Conservation (phyloP, 2,329 filamentous ascomycete species). For the Ceratocystis variospora region DNA sequence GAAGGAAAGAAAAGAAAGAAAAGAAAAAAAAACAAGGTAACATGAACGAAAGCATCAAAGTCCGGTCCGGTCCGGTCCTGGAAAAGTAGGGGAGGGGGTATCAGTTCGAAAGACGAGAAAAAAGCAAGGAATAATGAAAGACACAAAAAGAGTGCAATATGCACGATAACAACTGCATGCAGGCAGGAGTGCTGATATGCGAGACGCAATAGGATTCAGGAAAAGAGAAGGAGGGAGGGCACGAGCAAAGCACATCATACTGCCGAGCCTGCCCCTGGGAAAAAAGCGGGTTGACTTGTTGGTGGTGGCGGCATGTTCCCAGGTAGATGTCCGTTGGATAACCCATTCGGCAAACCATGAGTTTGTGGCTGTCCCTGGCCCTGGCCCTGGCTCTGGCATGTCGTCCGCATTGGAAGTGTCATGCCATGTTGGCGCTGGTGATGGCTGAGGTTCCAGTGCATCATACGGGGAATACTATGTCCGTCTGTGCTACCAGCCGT, state of each 20-base stretch:
- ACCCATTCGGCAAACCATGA: neutral
- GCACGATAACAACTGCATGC: neutral
- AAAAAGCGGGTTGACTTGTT: constrained; percentile 14
- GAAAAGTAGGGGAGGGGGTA: constrained; percentile 3
- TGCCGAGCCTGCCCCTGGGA: constrained; percentile 7
- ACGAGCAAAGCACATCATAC: neutral
- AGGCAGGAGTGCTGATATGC: neutral
- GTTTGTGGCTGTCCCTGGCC: neutral
- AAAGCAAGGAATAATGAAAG: neutral
- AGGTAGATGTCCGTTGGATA: neutral
- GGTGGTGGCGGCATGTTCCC: constrained; percentile 9
- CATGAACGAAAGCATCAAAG: constrained; percentile 11
- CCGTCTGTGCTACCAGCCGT: constrained; percentile 10
- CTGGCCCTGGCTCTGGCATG: neutral
- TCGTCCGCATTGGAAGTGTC: constrained; percentile 1
- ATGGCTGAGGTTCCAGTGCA: constrained; percentile 9
- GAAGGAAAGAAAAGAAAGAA: constrained; percentile 9
- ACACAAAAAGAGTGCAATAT: neutral
- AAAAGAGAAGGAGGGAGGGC: neutral
- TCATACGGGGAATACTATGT: constrained; percentile 12
- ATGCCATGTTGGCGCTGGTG: constrained; percentile 5
- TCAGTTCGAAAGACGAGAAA: constrained; percentile 10
- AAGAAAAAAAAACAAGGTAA: constrained; percentile 3
- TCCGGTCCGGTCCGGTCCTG: neutral
- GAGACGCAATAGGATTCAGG: neutral